Percentiles rank a stretch among this genome's conserved stretches.
Evolutionary conservation across 176 grass and related monocot species (phyloP).

Genomic region (Carex kokanica): DNA sequence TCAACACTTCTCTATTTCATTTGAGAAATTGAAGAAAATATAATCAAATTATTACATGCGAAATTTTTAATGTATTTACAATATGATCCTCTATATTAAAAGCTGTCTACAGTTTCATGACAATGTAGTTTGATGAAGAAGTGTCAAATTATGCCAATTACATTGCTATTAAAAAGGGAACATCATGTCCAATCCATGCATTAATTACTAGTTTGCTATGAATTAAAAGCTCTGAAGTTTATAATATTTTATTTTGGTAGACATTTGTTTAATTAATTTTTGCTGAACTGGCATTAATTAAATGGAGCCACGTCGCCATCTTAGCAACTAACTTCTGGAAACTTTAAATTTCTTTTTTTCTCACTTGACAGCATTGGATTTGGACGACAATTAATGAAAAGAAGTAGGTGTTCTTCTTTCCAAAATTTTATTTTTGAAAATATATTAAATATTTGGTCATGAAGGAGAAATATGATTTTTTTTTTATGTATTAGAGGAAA

Average conservation of each 20-base stretch:
- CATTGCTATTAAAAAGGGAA: slow-evolving; percentile 2
- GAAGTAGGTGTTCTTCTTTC: not conserved
- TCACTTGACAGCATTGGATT: not conserved
- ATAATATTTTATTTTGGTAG: not conserved
- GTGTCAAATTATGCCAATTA: not conserved
- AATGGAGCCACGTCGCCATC: not conserved
- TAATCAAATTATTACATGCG: not conserved
- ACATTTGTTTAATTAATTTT: not conserved
- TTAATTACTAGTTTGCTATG: not conserved
- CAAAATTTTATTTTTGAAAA: no score
- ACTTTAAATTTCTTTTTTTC: not conserved
- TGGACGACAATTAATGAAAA: not conserved
- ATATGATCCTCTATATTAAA: no score
- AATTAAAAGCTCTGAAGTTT: not conserved
- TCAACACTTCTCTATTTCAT: not conserved
- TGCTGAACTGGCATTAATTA: not conserved
- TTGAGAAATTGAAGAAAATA: not conserved
- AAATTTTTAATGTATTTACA: no score
- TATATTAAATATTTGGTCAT: no score
- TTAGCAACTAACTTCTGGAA: slow-evolving; percentile 2
- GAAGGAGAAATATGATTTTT: no score
- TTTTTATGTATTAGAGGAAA: no score
- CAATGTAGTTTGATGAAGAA: not conserved
- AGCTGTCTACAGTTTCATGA: not conserved
- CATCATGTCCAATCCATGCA: not conserved